Evolutionary conservation across 352 stramenopile genomes (phyloP).

Genomic region (Globisporangium middletonii): DNA sequence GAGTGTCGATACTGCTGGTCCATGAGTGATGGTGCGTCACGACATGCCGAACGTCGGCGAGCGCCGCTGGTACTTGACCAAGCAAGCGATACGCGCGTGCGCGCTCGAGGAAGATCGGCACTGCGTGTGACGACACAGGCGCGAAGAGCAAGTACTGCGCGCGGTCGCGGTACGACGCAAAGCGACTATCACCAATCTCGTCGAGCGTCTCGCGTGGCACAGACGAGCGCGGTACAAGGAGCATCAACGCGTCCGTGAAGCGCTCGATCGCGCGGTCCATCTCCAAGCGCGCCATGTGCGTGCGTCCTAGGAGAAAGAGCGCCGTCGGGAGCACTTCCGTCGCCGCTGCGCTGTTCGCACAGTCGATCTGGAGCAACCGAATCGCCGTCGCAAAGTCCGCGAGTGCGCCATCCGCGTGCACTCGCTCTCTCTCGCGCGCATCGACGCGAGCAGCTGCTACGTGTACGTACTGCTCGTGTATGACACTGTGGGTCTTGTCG

Average conservation of each 20-base stretch:
- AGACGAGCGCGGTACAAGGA: slow-evolving; percentile 1
- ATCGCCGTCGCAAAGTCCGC: slow-evolving; percentile 30
- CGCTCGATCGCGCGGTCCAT: slow-evolving; percentile 27
- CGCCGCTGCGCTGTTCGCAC: background rate
- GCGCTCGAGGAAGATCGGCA: slow-evolving; percentile 36
- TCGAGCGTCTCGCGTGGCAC: too few relatives aligned
- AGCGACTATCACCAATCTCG: too few relatives aligned
- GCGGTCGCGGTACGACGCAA: too few relatives aligned
- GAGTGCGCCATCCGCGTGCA: slow-evolving; percentile 16
- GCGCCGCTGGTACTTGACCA: slow-evolving; percentile 39
- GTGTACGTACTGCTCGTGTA: background rate
- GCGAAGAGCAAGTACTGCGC: background rate
- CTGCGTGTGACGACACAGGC: slow-evolving; percentile 18
- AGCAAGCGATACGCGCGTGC: slow-evolving; percentile 38
- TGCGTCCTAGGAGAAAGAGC: slow-evolving; percentile 28
- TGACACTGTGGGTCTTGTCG: background rate
- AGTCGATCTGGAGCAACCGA: background rate
- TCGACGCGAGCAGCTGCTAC: slow-evolving; percentile 10
- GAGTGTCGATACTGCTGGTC: too few relatives aligned
- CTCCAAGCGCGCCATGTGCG: slow-evolving; percentile 27
- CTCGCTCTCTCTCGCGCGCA: slow-evolving; percentile 11
- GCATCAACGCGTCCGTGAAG: slow-evolving; percentile 37
- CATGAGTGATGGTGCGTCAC: slow-evolving; percentile 24
- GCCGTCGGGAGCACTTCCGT: slow-evolving; percentile 25
- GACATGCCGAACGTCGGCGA: slow-evolving; percentile 34